These are phyloP conservation scores for Aeschynomene evenia DNA, from an alignment of 306 rosid genomes.

Conservation along the genomic window DNA sequence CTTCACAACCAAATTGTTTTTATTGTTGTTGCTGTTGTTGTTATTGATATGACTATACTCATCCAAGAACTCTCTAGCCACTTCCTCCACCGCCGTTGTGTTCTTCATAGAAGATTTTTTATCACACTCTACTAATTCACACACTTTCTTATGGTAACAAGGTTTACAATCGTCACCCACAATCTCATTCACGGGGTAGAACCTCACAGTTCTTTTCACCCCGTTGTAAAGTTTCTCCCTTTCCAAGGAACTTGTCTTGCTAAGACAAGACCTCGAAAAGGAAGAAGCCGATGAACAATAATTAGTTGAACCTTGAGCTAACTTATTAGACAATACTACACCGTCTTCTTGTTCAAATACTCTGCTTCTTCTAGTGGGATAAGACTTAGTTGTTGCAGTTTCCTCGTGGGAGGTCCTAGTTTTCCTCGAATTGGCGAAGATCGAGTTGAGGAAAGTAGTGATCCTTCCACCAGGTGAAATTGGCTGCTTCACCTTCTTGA, in stretches of 20 bases:
- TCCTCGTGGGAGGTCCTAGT: neutral
- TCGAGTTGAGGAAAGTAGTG: constrained; percentile 67
- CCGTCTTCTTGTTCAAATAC: neutral
- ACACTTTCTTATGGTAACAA: constrained; percentile 51
- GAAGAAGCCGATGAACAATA: constrained; percentile 78
- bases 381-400: neutral
- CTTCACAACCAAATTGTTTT: constrained; percentile 37
- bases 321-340: neutral
- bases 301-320: constrained; percentile 34
- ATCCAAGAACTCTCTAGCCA: constrained; percentile 48
- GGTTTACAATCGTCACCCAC: constrained; percentile 65
- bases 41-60: constrained; percentile 44
- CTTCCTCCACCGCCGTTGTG: constrained; percentile 29
- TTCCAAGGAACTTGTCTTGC: constrained; percentile 51
- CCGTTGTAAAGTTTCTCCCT: constrained; percentile 45
- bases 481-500: constrained; percentile 88
- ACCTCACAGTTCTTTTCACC: constrained; percentile 59
- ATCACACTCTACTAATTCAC: constrained; percentile 25
- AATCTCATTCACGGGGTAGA: constrained; percentile 67
- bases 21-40: constrained; percentile 36
- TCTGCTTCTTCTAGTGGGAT: neutral
- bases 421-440: constrained; percentile 37
- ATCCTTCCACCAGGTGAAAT: constrained; percentile 82
- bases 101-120: constrained; percentile 14
- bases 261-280: constrained; percentile 74